Conservation (phyloP, 2,329 filamentous ascomycete genomes). For the Fusarium neocosmosporiellum region DNA sequence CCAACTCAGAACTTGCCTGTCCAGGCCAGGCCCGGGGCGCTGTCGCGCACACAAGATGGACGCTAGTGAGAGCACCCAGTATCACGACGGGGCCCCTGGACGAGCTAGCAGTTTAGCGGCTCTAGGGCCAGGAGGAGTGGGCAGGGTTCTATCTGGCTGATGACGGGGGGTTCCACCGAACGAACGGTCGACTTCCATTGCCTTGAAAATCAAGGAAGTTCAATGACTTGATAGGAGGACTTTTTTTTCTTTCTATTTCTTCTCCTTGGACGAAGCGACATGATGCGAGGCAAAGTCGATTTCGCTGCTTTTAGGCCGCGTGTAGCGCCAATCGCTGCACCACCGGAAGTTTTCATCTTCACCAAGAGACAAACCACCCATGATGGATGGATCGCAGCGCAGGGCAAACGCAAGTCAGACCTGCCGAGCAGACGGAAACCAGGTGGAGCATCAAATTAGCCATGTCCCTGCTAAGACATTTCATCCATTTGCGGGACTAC, state of each 20-base stretch:
- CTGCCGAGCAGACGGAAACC: conserved; percentile 11
- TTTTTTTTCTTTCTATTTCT: conserved; percentile 5
- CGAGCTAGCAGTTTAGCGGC: conserved; percentile 36
- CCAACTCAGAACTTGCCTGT: conserved; percentile 25
- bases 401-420: conserved; percentile 6
- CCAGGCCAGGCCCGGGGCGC: conserved; percentile 26
- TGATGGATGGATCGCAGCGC: background rate
- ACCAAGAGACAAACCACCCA: background rate
- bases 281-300: background rate
- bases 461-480: conserved; percentile 29
- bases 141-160: conserved; percentile 35
- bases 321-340: background rate
- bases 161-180: conserved; percentile 31
- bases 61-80: conserved; percentile 37
- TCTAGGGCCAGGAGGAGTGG: conserved; percentile 40
- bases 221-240: conserved; percentile 25
- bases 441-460: conserved; percentile 38
- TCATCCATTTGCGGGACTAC: conserved; percentile 21
- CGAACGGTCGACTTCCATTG: conserved; percentile 27
- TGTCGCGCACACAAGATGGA: conserved; percentile 27
- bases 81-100: conserved; percentile 34
- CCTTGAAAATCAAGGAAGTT: conserved; percentile 38
- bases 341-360: background rate
- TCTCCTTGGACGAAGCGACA: conserved; percentile 1
- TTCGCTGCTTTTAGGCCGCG: background rate